These are phyloP conservation scores for Trypanosoma platydactyli DNA, from an alignment of 208 protist genomes.

Conservation along the genomic window DNA sequence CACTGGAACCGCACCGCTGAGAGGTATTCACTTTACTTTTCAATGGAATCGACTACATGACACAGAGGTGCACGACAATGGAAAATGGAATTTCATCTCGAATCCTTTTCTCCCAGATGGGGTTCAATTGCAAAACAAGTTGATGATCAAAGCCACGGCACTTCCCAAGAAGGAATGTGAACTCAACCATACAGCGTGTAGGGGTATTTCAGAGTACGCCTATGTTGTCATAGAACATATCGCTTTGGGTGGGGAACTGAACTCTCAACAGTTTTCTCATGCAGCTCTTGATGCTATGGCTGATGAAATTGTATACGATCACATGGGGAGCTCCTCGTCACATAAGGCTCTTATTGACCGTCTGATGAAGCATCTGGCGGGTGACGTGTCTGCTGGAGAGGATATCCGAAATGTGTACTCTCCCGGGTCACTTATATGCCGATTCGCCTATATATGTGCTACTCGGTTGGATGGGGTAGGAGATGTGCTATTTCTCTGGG, in stretches of 20 bases:
- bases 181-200: slow-evolving; percentile 39
- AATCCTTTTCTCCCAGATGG: slow-evolving; percentile 37
- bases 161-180: slow-evolving; percentile 45
- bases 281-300: slow-evolving; percentile 8
- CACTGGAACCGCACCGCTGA: slow-evolving; percentile 46
- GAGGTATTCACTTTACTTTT: slow-evolving; percentile 56
- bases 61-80: slow-evolving; percentile 54
- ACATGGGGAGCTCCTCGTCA: neutral
- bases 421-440: slow-evolving; percentile 69
- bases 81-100: slow-evolving; percentile 28
- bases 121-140: slow-evolving; percentile 41
- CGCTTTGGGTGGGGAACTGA: neutral
- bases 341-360: slow-evolving; percentile 23
- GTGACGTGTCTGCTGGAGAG: neutral
- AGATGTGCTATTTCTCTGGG: slow-evolving; percentile 47
- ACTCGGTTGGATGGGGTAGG: slow-evolving; percentile 29
- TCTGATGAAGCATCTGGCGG: neutral
- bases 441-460: slow-evolving; percentile 60
- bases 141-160: slow-evolving; percentile 38
- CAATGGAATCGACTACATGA: slow-evolving; percentile 75
- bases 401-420: slow-evolving; percentile 64
- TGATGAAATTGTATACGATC: slow-evolving; percentile 22
- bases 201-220: slow-evolving; percentile 23
- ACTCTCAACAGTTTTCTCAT: neutral
- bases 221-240: slow-evolving; percentile 28